Evolutionary conservation across 2,329 filamentous ascomycete genomes (phyloP), one percentile per base, ranked within the genome.

Genomic region (Sporothrix brasiliensis): DNA sequence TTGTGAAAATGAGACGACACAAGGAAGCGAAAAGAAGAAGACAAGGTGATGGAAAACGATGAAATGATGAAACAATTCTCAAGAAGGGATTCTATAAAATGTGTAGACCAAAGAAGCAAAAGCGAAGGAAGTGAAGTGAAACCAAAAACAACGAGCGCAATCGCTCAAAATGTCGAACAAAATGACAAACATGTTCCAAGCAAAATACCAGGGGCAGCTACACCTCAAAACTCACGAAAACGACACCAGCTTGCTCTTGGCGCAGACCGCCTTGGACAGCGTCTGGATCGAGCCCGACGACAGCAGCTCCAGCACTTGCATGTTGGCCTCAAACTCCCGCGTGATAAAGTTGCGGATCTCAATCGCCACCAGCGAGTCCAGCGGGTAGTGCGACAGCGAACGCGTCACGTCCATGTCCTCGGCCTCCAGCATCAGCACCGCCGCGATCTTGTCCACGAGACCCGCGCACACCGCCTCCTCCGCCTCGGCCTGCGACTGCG

Each of bases 301-400:
- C 56, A 87, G 77, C 72, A 88, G 76, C 74, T 88, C 85, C 70
- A 87, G 76, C 0, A 87, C 84, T 76, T 87, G 84, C 75, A 87
- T 76, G 70, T 82, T 84, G 16, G 82, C 80, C 75, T 84, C 79
- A 71, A 84, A 80, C 76, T 84, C 82, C 70, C 82, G 80, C 16
- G 81, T 82, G 68, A 85, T 82, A 78, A 82, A 85, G 76, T 84
- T 85, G 24, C 83, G 81, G 68, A 85, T 79, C 77, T 84, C 83
- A 63, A 84, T 83, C 0, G 83, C 83, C 19, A 84, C 81, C 4
- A 85, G 79, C 3, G 83, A 84, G 76, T 85, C 83, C 10, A 85
- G 78, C 16, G 79, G 79, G 75, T 82, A 83, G 75, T 78, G 80
- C 69, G 76, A 82, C 73, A 79, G 77, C 47, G 77, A 82, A 54